Evolutionary conservation across 495 filamentous ascomycete genomes (phyloP).

Genomic region (Penicillium macrosclerotiorum): DNA sequence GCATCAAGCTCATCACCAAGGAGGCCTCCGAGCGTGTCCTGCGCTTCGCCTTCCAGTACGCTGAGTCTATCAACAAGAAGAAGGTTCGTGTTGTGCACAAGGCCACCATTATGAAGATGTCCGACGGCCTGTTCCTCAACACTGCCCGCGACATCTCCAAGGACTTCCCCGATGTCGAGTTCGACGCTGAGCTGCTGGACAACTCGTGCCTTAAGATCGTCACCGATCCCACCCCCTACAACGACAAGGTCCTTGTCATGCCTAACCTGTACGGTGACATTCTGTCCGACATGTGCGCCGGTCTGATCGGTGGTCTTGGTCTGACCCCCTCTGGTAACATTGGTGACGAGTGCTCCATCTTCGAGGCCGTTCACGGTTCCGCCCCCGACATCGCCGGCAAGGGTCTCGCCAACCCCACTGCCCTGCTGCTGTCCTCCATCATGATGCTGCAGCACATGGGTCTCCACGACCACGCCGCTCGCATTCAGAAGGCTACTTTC

Average conservation of each 20-base stretch:
- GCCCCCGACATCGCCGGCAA: conserved; percentile 97
- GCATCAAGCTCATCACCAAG: conserved; percentile 96
- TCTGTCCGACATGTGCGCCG: conserved; percentile 98
- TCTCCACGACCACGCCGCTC: conserved; percentile 75
- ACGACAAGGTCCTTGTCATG: conserved; percentile 99
- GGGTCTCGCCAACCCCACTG: conserved; percentile 92
- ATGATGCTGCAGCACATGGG: conserved; percentile 99
- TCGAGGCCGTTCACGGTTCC: conserved; percentile 98
- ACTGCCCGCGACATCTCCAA: conserved; percentile 79
- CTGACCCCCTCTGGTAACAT: conserved; percentile 98
- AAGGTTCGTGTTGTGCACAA: conserved; percentile 98
- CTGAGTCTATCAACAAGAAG: conserved; percentile 81
- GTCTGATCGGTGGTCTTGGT: conserved; percentile 95
- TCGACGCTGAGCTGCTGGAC: conserved; percentile 95
- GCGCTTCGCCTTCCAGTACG: conserved; percentile 96
- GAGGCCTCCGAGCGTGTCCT: conserved; percentile 93
- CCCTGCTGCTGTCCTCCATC: conserved; percentile 83
- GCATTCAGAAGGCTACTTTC: conserved; percentile 93
- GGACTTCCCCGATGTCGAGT: conserved; percentile 91
- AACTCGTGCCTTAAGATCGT: conserved; percentile 99
- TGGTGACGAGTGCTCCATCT: conserved; percentile 97
- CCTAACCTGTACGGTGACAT: conserved; percentile 99
- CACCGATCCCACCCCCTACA: conserved; percentile 90
- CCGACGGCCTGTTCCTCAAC: conserved; percentile 93
- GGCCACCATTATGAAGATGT: conserved; percentile 99